Conservation (phyloP, 768 basidiomycete species). For the Trametes punicea region DNA sequence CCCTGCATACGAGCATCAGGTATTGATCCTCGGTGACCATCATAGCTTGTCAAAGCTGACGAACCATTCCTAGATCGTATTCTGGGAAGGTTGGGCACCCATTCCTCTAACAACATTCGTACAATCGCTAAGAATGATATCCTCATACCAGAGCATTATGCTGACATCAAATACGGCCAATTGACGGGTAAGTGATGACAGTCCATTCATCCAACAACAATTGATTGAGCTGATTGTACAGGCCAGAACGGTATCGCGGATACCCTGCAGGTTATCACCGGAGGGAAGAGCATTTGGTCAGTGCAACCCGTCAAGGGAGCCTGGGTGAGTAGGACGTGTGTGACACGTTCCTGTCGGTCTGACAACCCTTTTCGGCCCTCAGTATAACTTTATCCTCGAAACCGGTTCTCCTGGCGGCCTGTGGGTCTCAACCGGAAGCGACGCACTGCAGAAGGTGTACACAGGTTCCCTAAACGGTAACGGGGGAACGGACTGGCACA, state of each 20-base stretch:
- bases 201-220: too few species aligned
- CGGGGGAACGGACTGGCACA: constrained; percentile 24
- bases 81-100: constrained; percentile 21
- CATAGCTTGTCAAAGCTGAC: background rate
- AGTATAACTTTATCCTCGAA: constrained; percentile 26
- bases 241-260: constrained; percentile 24
- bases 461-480: constrained; percentile 23
- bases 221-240: too few species aligned
- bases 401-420: constrained; percentile 24
- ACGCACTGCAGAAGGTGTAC: constrained; percentile 20
- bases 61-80: constrained; percentile 17
- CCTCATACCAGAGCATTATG: constrained; percentile 15
- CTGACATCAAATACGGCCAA: constrained; percentile 25
- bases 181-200: constrained; percentile 12
- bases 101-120: background rate
- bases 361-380: background rate
- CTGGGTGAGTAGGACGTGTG: constrained; percentile 17
- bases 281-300: constrained; percentile 25
- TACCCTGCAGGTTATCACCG: constrained; percentile 24
- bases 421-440: constrained; percentile 26
- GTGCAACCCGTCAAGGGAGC: constrained; percentile 24
- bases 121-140: background rate
- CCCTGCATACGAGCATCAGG: constrained; percentile 24
- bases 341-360: background rate
- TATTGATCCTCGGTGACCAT: background rate